Evolutionary conservation across 805 yeast species (phyloP), one percentile per base, ranked within the genome.

Genomic region (Jamesozyma rosinii): DNA sequence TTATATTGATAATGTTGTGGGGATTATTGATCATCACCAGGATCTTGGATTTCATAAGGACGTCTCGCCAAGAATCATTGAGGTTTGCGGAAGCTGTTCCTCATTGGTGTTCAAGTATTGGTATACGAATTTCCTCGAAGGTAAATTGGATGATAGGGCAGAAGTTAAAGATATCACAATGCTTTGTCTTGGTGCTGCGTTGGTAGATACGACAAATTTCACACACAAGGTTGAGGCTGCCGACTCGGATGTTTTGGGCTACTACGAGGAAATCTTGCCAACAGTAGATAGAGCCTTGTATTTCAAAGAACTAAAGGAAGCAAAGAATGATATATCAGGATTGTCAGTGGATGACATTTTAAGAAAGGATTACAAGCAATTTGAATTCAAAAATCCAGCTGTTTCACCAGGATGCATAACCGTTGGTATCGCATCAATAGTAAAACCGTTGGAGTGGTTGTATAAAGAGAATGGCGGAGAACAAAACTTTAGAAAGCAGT

Each of bases 21-120:
- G 79, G 0, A 76, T 92, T 5, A 75, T 92, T 21, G 98, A 90
- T 58, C 98, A 90, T 58, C 98, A 90, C 58, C 82, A 72, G 15
- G 95, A 89, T 53, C 83, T 80, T 48, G 65, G 65, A 0, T 60
- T 64, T 8, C 76, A 68, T 49, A 31, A 50, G 15, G 66, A 75
- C 36, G 78, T 78, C 0, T 54, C 58, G 1, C 96, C 96, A 0
- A 64, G 92, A 42, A 63, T 82, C 2, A 69, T 89, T 37, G 61
- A 66, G 36, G 64, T 69, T 2, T 65, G 76, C 38, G 97, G 97
- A 0, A 84, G 95, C 46, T 88, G 96, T 60, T 74, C 87, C 4
- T 72, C 86, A 14, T 66, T 88, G 40, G 84, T 90, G 2, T 72
- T 83, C 49, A 72, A 75, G 38, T 75, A 79, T 51, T 85, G 83